phyloP scores from a whole-genome alignment of 257 asterid genomes.

The Verbascum thapsus region DNA sequence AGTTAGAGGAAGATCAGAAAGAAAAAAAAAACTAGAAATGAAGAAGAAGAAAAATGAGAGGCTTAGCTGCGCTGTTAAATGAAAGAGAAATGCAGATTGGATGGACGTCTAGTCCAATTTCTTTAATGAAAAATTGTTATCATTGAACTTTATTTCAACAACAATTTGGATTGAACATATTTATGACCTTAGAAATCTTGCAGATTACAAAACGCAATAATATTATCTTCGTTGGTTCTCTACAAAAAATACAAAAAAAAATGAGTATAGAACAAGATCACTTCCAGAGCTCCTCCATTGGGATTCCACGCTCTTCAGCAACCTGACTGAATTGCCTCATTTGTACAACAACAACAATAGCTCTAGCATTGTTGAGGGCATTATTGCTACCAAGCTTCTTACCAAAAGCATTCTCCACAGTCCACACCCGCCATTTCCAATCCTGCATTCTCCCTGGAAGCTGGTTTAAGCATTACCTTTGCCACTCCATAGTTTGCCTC shows the following conservation, averaged over 20 bases:
- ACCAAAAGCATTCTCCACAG: slow-evolving; percentile 87
- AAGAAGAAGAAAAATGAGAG: too few species aligned
- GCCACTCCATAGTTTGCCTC: slow-evolving; percentile 95
- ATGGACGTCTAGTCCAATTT: too few species aligned
- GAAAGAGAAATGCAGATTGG: too few species aligned
- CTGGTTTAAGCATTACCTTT: slow-evolving; percentile 93
- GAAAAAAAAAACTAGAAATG: too few species aligned
- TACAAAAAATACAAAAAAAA: slow-evolving; percentile 15
- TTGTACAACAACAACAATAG: slow-evolving; percentile 82
- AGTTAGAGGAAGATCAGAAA: too few species aligned
- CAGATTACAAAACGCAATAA: neutral
- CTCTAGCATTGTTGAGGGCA: slow-evolving; percentile 95
- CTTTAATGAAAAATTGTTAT: too few species aligned
- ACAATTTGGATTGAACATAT: neutral
- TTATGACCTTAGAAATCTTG: neutral
- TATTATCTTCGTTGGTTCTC: slow-evolving; percentile 22
- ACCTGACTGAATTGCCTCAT: slow-evolving; percentile 89
- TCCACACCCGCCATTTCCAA: slow-evolving; percentile 92
- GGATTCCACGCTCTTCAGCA: slow-evolving; percentile 87
- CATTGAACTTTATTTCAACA: too few species aligned
- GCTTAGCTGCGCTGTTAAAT: too few species aligned
- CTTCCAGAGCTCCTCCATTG: slow-evolving; percentile 97
- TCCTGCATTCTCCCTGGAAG: slow-evolving; percentile 80
- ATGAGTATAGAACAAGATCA: slow-evolving; percentile 36
- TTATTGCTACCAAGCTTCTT: slow-evolving; percentile 95